Evolutionary conservation across 768 basidiomycete genomes (phyloP).

Genomic region (Hypholoma sublateritium): DNA sequence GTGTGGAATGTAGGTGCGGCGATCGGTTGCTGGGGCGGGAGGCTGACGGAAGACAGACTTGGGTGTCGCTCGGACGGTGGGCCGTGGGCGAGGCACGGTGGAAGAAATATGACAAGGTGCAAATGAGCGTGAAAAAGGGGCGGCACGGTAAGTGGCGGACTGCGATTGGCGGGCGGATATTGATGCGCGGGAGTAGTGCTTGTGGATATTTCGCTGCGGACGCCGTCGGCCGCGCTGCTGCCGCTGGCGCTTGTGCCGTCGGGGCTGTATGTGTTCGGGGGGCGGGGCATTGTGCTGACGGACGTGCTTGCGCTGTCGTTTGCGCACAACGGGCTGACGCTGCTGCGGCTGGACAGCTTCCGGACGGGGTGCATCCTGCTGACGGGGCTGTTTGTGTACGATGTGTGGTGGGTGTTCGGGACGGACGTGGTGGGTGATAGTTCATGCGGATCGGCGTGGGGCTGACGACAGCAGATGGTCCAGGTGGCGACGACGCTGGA

Average conservation of each 20-base stretch:
- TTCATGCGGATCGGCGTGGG: background rate
- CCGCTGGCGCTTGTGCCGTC: constrained; percentile 67
- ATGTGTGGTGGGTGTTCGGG: constrained; percentile 94
- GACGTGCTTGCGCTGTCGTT: constrained; percentile 80
- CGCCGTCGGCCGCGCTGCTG: constrained; percentile 54
- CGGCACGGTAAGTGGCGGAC: constrained; percentile 37
- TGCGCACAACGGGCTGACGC: constrained; percentile 72
- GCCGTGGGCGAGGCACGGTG: constrained; percentile 52
- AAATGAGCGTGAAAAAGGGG: constrained; percentile 45
- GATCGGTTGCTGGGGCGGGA: background rate
- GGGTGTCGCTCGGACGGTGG: constrained; percentile 49
- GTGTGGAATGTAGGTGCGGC: constrained; percentile 61
- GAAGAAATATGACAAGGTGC: constrained; percentile 53
- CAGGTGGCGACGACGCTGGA: constrained; percentile 89
- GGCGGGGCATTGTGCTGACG: constrained; percentile 69
- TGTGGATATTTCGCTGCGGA: constrained; percentile 48
- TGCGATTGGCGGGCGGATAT: background rate
- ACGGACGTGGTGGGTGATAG: constrained; percentile 62
- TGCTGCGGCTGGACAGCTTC: constrained; percentile 89
- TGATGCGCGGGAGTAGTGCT: constrained; percentile 23
- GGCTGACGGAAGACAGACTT: constrained; percentile 35
- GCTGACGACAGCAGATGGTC: constrained; percentile 66
- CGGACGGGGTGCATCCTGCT: constrained; percentile 82
- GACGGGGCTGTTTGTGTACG: constrained; percentile 86
- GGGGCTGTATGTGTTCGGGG: constrained; percentile 54